Conservation (phyloP, 2,329 filamentous ascomycete genomes). For the Aspergillus fumigatus region DNA sequence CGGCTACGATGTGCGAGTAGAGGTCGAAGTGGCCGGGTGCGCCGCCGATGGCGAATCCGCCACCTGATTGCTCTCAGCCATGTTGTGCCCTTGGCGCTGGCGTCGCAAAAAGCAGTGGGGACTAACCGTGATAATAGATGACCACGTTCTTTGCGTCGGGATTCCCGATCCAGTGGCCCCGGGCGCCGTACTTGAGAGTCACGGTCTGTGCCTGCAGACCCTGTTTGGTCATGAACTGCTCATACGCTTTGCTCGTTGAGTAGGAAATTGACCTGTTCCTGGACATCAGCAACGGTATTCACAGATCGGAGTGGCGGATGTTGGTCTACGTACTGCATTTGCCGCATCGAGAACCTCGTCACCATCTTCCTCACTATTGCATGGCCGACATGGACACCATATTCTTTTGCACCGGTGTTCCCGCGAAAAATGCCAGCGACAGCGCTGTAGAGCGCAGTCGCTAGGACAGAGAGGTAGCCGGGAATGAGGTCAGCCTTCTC, state of each 20-base stretch:
- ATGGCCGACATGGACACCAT: conserved; percentile 31
- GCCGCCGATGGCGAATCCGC: conserved; percentile 49
- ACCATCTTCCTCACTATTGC: conserved; percentile 27
- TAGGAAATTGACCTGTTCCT: conserved; percentile 19
- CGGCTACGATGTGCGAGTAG: conserved; percentile 37
- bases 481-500: conserved; percentile 32
- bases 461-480: conserved; percentile 21
- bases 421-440: conserved; percentile 38
- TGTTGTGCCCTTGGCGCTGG: too few species aligned
- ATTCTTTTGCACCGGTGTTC: conserved; percentile 30
- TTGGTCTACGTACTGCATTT: conserved; percentile 29
- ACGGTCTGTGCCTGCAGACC: conserved; percentile 27
- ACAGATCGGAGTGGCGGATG: neutral
- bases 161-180: conserved; percentile 38
- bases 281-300: neutral
- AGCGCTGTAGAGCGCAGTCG: conserved; percentile 24
- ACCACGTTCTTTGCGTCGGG: conserved; percentile 36
- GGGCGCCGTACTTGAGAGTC: conserved; percentile 25
- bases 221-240: conserved; percentile 19
- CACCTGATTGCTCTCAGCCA: conserved; percentile 34
- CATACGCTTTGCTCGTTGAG: conserved; percentile 25
- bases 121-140: conserved; percentile 36
- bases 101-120: neutral
- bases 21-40: conserved; percentile 42
- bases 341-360: conserved; percentile 20